Conservation (phyloP, 805 yeast genomes). For the Pichia insulana region DNA sequence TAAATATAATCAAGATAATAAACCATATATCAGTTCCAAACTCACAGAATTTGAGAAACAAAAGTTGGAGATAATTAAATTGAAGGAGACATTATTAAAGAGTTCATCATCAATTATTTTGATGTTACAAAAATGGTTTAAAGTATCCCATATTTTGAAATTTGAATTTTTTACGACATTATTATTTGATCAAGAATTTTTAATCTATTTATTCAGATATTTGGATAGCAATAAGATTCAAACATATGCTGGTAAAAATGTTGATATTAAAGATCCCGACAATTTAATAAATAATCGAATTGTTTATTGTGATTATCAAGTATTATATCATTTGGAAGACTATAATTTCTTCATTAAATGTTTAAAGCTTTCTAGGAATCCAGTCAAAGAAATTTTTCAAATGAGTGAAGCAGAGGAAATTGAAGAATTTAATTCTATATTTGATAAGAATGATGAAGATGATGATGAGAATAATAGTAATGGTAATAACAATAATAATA, state of each 20-base stretch:
- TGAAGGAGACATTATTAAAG: constrained; percentile 57
- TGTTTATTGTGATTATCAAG: constrained; percentile 27
- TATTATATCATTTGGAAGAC: constrained; percentile 20
- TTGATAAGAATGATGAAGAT: constrained; percentile 12
- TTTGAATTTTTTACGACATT: constrained; percentile 65
- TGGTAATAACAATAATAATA: constrained; percentile 5
- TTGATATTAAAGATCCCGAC: constrained; percentile 23
- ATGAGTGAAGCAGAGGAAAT: no score
- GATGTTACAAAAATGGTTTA: constrained; percentile 67
- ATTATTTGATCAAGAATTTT: constrained; percentile 64
- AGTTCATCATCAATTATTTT: constrained; percentile 46
- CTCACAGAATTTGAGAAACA: constrained; percentile 24
- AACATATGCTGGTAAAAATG: constrained; percentile 18
- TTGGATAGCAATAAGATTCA: constrained; percentile 24
- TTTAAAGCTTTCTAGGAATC: constrained; percentile 2
- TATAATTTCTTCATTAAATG: constrained; percentile 11
- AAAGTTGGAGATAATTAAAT: constrained; percentile 45
- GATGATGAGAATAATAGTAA: constrained; percentile 6
- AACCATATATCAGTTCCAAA: constrained; percentile 11
- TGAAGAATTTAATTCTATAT: constrained; percentile 12
- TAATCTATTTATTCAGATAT: constrained; percentile 29
- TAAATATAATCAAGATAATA: constrained; percentile 5
- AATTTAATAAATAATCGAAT: constrained; percentile 21
- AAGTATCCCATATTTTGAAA: constrained; percentile 67
- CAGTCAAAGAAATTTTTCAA: constrained; percentile 8